Conservation (phyloP, 768 basidiomycete species). For the Trametes punicea region DNA sequence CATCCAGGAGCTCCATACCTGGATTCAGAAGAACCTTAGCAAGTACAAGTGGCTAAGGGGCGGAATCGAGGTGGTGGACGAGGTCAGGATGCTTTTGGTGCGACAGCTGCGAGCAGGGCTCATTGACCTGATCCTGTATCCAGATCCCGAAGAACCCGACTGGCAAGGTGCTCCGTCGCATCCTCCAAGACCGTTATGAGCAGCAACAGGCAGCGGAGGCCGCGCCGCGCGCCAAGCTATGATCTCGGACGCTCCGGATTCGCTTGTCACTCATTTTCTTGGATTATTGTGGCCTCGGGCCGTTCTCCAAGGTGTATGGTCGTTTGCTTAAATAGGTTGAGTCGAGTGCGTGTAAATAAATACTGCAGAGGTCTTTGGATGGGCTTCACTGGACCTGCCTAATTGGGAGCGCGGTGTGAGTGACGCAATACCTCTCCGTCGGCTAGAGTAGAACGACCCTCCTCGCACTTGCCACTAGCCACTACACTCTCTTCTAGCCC, state of each 20-base stretch:
- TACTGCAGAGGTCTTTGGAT: too few relatives aligned
- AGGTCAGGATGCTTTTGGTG: constrained; percentile 39
- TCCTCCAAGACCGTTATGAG: constrained; percentile 60
- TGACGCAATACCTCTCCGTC: constrained; percentile 6
- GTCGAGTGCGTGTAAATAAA: background rate
- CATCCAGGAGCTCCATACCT: constrained; percentile 49
- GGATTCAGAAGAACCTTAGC: constrained; percentile 62
- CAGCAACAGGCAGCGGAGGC: background rate
- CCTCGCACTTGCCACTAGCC: background rate
- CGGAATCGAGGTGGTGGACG: constrained; percentile 60
- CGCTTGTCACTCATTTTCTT: background rate
- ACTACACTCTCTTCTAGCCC: background rate
- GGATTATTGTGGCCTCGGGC: background rate
- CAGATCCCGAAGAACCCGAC: constrained; percentile 75
- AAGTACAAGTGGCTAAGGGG: constrained; percentile 77
- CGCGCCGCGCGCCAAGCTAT: constrained; percentile 16
- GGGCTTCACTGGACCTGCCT: constrained; percentile 6
- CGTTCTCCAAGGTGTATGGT: background rate
- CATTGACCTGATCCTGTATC: background rate
- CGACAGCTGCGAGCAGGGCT: background rate
- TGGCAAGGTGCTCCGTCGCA: constrained; percentile 65
- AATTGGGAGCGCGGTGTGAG: background rate
- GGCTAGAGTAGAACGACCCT: background rate
- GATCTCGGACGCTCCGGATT: background rate
- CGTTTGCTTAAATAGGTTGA: background rate